Evolutionary conservation across 1,284 basidiomycete species (phyloP), one percentile per base, ranked within the genome.

Genomic region (Takashimella tepidaria): DNA sequence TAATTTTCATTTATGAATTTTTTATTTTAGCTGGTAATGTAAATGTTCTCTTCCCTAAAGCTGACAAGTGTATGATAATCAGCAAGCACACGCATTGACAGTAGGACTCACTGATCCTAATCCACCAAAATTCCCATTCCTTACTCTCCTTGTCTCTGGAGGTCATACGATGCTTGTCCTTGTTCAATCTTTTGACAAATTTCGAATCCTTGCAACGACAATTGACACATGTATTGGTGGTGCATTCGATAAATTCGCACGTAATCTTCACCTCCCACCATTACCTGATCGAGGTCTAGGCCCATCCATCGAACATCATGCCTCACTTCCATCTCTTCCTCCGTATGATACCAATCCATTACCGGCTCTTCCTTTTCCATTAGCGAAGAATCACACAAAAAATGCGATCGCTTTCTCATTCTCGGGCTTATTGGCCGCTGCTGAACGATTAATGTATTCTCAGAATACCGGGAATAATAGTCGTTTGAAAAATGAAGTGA

Each of bases 61-160:
- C n/a, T n/a, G n/a, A n/a, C n/a, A n/a, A n/a, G n/a, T n/a, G n/a
- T n/a, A n/a, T n/a, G n/a, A n/a, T n/a, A n/a, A n/a, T n/a, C 51
- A 92, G 92, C 92, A 95, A 89, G 93, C 89, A 0, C 92, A 97
- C 66, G 89, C 93, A 0, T 78, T 96, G 1, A 96, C 92, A 0
- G 81, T 88, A 0, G 74, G 90, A 23, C 80, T 96, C 10, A 92
- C 92, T 0, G 69, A 77, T 27, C 37, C 58, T 1, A 65, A 78
- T 19, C 76, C 78, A 4, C 89, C 89, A 0, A 62, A 67, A 12
- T 96, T 87, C 68, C 93, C 93, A 0, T 96, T 93, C 77, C 80
- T 96, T 37, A 87, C 87, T 0, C 79, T 96, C 11, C 80, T 97
- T 22, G 80, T 93, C 47, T 92, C 89, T 0, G 93, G 93, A 20